Evolutionary conservation across 305 asterid species (phyloP).

Genomic region (Withania somnifera): DNA sequence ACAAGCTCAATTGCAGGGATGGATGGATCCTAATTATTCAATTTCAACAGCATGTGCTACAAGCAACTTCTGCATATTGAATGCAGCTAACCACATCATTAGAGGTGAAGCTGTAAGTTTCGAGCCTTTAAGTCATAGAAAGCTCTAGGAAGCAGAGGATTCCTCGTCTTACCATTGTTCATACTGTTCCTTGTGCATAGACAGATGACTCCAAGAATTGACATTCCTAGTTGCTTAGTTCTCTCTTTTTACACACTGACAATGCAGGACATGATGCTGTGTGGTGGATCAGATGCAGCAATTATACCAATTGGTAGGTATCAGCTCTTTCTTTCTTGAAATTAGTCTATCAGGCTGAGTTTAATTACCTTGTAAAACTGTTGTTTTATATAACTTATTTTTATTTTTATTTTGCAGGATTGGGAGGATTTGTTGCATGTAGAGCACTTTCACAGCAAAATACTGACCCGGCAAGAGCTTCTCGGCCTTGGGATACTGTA

Average conservation of each 20-base stretch:
- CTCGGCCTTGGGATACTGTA: conserved; percentile 98
- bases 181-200: background rate
- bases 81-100: conserved; percentile 96
- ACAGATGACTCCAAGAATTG: background rate
- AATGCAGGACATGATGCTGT: conserved; percentile 93
- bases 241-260: conserved; percentile 13
- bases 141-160: background rate
- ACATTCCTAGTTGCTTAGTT: conserved; percentile 5
- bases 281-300: conserved; percentile 97
- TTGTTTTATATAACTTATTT: conserved; percentile 11
- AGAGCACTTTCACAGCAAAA: conserved; percentile 46
- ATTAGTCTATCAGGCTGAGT: background rate
- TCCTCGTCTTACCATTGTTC: background rate
- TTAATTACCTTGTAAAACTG: background rate
- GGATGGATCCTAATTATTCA: conserved; percentile 99
- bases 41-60: conserved; percentile 99
- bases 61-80: conserved; percentile 89
- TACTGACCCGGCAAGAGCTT: conserved; percentile 81
- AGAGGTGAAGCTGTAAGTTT: conserved; percentile 96
- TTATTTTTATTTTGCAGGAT: conserved; percentile 22
- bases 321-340: conserved; percentile 2
- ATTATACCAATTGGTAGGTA: conserved; percentile 70
- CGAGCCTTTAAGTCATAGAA: background rate
- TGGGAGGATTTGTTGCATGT: conserved; percentile 57
- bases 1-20: conserved; percentile 47